Percentiles rank a stretch among this genome's conserved stretches.
Evolutionary conservation across 768 basidiomycete species (phyloP).

Genomic region (Porphyrellus cyaneotinctus): DNA sequence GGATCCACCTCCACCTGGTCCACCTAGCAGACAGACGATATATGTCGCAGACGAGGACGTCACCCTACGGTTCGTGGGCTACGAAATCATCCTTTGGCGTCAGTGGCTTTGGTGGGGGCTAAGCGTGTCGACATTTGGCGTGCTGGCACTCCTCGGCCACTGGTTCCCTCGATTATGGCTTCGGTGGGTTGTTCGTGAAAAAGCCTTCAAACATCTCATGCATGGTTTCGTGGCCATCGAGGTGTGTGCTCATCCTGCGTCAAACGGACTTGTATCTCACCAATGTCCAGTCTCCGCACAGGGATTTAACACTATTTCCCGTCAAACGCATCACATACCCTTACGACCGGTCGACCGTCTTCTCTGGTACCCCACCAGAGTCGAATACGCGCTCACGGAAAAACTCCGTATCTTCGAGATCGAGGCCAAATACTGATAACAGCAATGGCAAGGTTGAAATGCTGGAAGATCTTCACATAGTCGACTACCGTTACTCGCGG

Average conservation of each 20-base stretch:
- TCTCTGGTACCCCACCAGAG: conserved; percentile 42
- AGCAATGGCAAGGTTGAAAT: conserved; percentile 31
- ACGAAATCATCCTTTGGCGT: conserved; percentile 62
- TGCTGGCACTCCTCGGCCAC: conserved; percentile 76
- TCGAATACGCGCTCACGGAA: conserved; percentile 25
- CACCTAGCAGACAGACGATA: conserved; percentile 82
- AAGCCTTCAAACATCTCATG: conserved; percentile 67
- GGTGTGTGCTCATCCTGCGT: conserved; percentile 44
- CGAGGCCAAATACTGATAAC: conserved; percentile 32
- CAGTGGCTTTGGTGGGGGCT: conserved; percentile 65
- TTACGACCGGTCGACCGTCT: conserved; percentile 76
- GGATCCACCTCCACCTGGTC: conserved; percentile 73
- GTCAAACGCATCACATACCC: conserved; percentile 67
- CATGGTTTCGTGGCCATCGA: conserved; percentile 85
- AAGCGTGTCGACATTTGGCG: conserved; percentile 66
- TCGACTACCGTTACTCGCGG: conserved; percentile 91
- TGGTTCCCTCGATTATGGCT: conserved; percentile 96
- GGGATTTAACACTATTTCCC: conserved; percentile 75
- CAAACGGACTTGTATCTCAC: conserved; percentile 21
- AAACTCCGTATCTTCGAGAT: conserved; percentile 21
- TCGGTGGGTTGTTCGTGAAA: conserved; percentile 78
- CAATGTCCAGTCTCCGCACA: conserved; percentile 68
- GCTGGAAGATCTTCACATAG: conserved; percentile 54
- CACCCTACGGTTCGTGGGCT: conserved; percentile 83
- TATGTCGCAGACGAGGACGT: conserved; percentile 88